Conservation (phyloP, 805 yeast species). For the Phaffomyces thermotolerans region DNA sequence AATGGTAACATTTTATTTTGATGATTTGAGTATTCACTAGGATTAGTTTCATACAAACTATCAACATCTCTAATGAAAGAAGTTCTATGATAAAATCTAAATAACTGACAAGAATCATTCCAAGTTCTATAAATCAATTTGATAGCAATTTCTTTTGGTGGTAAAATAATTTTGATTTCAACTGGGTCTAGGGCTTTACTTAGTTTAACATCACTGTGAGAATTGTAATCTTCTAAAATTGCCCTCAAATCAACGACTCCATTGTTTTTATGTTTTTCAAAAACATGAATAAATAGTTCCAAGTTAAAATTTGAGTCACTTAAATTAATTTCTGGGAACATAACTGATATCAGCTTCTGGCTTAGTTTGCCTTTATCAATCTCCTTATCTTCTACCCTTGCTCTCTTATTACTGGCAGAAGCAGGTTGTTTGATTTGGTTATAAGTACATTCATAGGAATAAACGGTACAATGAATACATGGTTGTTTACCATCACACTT, state of each 20-base stretch:
- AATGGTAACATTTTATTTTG: constrained; percentile 78
- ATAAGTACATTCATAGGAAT: constrained; percentile 77
- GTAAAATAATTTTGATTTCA: constrained; percentile 54
- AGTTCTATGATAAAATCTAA: constrained; percentile 83
- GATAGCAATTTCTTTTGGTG: constrained; percentile 69
- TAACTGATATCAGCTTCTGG: constrained; percentile 5
- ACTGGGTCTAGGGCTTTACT: constrained; percentile 27
- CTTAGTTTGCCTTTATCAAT: constrained; percentile 2
- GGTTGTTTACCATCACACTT: constrained; percentile 83
- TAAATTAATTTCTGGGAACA: constrained; percentile 17
- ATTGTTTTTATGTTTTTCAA: constrained; percentile 13
- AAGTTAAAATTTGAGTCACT: constrained; percentile 12
- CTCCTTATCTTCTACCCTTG: not conserved
- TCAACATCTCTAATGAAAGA: constrained; percentile 70
- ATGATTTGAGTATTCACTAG: constrained; percentile 63
- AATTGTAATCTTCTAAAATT: constrained; percentile 12
- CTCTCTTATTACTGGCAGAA: constrained; percentile 7
- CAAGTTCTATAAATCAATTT: constrained; percentile 72
- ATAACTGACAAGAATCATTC: constrained; percentile 79
- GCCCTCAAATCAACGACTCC: constrained; percentile 16
- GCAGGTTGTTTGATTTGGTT: constrained; percentile 53
- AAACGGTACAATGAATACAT: constrained; percentile 82
- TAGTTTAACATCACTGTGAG: constrained; percentile 7
- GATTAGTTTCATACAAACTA: constrained; percentile 69
- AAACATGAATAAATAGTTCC: constrained; percentile 12